Base-by-base conservation (phyloP, 1,139 yeast genomes). In the Pichia sp. region DNA sequence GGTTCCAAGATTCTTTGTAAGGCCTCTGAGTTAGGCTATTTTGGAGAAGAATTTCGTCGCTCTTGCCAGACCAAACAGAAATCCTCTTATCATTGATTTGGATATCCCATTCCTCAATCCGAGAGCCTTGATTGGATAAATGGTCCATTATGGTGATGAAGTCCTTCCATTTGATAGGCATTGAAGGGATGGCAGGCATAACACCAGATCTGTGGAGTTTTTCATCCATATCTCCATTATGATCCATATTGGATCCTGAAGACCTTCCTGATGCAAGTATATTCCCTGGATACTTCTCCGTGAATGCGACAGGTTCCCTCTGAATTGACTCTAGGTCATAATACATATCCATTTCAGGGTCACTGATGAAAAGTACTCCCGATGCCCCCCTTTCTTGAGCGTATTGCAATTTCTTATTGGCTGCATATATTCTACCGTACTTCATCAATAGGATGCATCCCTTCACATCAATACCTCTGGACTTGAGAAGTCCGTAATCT, bases 1-100 rank as follows among this genome's bases (percentile, higher is more conserved):
- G 76, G 51, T 87, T 83, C 85, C 93, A 80, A 4, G 83, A 64
- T 18, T 74, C 74, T 45, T 87, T 94, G 4, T 72, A 63, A n/a
- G 72, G 68, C 42, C 77, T 67, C 34, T 68, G 67, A 1, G 65
- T 65, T 6, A 80, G 72, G 1, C 64, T 53, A 25, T 78, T 62
- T 37, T 63, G 52, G 50, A 69, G 48, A 45, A 66, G 52, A 43
- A 66, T 56, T 36, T 44, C 17, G 14, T 44, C 46, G 5, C 23
- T 20, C 6, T 10, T 22, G 37, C 71, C 72, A 4, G 70, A 58
- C 71, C 72, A 69, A 6, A 64, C 46, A 23, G 54, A 55, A 38
- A 42, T 44, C 1, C 34, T 22, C n/a, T 41, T 28, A 15, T 38
- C 48, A 10, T 42, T 42, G 12, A 55, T 37, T 13, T 37, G 29